Percentiles rank a stretch among this genome's conserved stretches.
phyloP scores from a whole-genome alignment of 257 asterid genomes.

The Scutellaria galericulata region DNA sequence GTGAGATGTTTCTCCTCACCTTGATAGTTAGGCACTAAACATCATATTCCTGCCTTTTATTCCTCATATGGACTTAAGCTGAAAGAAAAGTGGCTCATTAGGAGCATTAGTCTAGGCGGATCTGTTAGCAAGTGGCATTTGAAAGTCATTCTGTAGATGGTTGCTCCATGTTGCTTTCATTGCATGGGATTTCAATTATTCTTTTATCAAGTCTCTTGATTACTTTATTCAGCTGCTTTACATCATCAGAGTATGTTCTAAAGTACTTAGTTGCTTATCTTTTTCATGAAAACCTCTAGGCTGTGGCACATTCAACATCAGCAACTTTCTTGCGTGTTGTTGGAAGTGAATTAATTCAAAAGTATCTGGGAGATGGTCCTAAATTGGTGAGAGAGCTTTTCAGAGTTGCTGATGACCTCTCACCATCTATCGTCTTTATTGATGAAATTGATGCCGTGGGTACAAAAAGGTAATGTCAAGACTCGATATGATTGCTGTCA shows the following conservation, averaged over 20 bases:
- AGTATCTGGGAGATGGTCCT: slow-evolving; percentile 97
- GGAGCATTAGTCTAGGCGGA: too few relatives aligned
- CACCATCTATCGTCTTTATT: slow-evolving; percentile 92
- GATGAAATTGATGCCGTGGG: slow-evolving; percentile 97
- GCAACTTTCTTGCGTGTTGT: slow-evolving; percentile 98
- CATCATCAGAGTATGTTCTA: neutral
- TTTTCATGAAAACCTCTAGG: slow-evolving; percentile 49
- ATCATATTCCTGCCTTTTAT: slow-evolving; percentile 10
- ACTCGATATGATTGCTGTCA: neutral
- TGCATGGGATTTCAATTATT: too few relatives aligned
- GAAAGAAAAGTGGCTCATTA: slow-evolving; percentile 30
- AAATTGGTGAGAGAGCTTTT: slow-evolving; percentile 95
- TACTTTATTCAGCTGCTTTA: too few relatives aligned
- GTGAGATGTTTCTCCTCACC: neutral
- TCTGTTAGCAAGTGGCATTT: too few relatives aligned
- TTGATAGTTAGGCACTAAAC: neutral
- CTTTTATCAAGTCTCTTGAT: too few relatives aligned
- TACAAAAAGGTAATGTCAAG: slow-evolving; percentile 66
- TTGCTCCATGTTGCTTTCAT: too few relatives aligned
- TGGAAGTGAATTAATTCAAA: slow-evolving; percentile 91
- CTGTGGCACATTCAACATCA: slow-evolving; percentile 95
- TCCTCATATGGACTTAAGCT: neutral
- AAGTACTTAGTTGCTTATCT: slow-evolving; percentile 16
- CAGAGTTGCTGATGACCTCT: slow-evolving; percentile 94
- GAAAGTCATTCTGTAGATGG: too few relatives aligned